Evolutionary conservation across 169 alveolate genomes (phyloP), one percentile per base, ranked within the genome.

Genomic region (Eimeria acervulina): DNA sequence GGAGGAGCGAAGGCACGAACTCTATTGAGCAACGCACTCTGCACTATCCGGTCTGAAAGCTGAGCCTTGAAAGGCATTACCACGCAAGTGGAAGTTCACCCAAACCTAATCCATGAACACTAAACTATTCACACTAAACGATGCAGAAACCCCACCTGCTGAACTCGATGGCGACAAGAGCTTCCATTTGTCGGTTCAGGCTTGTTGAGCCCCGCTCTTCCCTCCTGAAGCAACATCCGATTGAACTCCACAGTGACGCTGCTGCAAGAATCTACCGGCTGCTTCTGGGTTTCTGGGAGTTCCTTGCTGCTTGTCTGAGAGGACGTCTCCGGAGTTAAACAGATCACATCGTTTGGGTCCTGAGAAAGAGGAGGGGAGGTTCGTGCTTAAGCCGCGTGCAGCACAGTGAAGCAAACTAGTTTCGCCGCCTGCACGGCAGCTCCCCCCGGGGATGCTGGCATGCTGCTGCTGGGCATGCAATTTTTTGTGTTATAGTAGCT

Each of bases 81-180:
- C 44, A 28, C n/a, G n/a, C n/a, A n/a, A n/a, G n/a, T n/a, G n/a
- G n/a, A n/a, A n/a, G n/a, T n/a, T n/a, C n/a, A n/a, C n/a, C n/a
- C n/a, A n/a, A n/a, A 28, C 31, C 51, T 72, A 36, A 36, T 19
- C 31, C 83, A 12, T 72, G 17, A 72, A 17, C 52, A 13, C 28
- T 17, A 33, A 33, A 2, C 21, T 13, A 33, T 36, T 6, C 51
- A 72, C 33, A 33, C 63, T 80, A 44, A 21, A 31, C 26, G 19
- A 63, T 80, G 68, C 21, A 47, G 55, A 55, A 87, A 33, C 38
- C 81, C 61, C 61, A 87, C 93, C 17, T 87, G 93, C 19, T 87
- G 93, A n/a, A 61, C 93, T 26, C 93, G 47, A 12, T 87, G 93
- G 63, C 93, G 81, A 33, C 93, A 87, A 44, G 93, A 61, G 61